These are phyloP conservation scores for Pisolithus microcarpus DNA, from an alignment of 768 basidiomycete species.

Conservation along the genomic window DNA sequence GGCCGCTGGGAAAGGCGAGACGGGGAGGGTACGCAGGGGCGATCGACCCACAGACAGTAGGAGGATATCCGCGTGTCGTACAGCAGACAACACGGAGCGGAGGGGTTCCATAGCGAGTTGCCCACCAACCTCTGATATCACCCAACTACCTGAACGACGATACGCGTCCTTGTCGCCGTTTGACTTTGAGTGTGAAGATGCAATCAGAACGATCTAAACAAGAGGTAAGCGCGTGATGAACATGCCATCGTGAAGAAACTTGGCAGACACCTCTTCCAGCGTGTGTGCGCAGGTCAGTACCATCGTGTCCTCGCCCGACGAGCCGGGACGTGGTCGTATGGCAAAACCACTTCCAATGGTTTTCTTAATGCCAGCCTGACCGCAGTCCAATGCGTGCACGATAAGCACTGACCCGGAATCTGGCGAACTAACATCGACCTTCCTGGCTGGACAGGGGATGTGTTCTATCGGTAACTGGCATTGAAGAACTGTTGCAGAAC, in stretches of 20 bases:
- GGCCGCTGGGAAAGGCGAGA: slow-evolving; percentile 56
- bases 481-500: background rate
- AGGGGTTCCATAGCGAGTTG: slow-evolving; percentile 31
- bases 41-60: slow-evolving; percentile 31
- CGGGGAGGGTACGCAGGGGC: slow-evolving; percentile 41
- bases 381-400: background rate
- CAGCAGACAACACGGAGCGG: slow-evolving; percentile 42
- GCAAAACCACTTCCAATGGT: background rate
- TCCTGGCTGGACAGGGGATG: background rate
- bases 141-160: slow-evolving; percentile 1
- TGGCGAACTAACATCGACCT: background rate
- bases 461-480: background rate
- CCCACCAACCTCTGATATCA: slow-evolving; percentile 3
- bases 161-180: background rate
- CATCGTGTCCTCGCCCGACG: background rate
- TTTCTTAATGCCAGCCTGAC: background rate
- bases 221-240: background rate
- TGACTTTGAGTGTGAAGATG: background rate
- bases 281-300: slow-evolving; percentile 39
- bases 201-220: background rate
- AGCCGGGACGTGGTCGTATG: background rate
- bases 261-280: slow-evolving; percentile 41
- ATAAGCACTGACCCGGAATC: background rate
- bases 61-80: slow-evolving; percentile 53
- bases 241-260: background rate